Conservation (phyloP, 1,284 basidiomycete species). For the Ceratobasidium sp. region DNA sequence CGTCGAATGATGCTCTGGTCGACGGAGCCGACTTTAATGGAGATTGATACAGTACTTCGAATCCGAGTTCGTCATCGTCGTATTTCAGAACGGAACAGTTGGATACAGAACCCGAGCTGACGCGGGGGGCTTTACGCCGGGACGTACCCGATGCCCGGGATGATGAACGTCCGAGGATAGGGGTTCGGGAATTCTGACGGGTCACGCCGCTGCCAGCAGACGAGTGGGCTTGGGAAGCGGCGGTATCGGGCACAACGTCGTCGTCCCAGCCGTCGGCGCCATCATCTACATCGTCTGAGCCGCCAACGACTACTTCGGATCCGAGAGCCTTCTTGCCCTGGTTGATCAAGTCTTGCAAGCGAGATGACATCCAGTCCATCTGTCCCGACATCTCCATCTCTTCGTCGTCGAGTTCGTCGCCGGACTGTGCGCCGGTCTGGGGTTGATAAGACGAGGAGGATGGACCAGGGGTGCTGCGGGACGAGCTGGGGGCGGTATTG, state of each 20-base stretch:
- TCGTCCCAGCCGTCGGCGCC: slow-evolving; percentile 48
- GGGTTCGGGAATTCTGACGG: not conserved
- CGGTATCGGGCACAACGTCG: not conserved
- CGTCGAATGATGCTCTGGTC: slow-evolving; percentile 12
- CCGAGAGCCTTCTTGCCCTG: slow-evolving; percentile 49
- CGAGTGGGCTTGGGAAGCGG: slow-evolving; percentile 18
- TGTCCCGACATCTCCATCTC: slow-evolving; percentile 57
- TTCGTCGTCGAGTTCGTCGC: slow-evolving; percentile 55
- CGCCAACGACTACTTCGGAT: slow-evolving; percentile 47
- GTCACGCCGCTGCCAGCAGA: not conserved
- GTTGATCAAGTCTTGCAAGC: slow-evolving; percentile 47
- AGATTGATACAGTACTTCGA: slow-evolving; percentile 33
- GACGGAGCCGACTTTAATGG: slow-evolving; percentile 13
- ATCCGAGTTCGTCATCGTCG: slow-evolving; percentile 20
- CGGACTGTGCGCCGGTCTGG: slow-evolving; percentile 8
- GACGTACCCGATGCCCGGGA: slow-evolving; percentile 22
- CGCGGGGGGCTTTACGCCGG: not conserved
- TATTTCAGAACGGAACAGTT: slow-evolving; percentile 12
- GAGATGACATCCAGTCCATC: slow-evolving; percentile 50
- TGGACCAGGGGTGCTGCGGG: slow-evolving; percentile 44
- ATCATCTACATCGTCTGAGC: slow-evolving; percentile 46
- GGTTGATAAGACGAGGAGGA: slow-evolving; percentile 6
- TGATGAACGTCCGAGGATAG: slow-evolving; percentile 26
- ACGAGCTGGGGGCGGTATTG: slow-evolving; percentile 25
- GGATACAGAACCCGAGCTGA: slow-evolving; percentile 12